These are phyloP conservation scores for Colletotrichum neosansevieriae DNA, from an alignment of 2,329 filamentous ascomycete species.

Conservation along the genomic window DNA sequence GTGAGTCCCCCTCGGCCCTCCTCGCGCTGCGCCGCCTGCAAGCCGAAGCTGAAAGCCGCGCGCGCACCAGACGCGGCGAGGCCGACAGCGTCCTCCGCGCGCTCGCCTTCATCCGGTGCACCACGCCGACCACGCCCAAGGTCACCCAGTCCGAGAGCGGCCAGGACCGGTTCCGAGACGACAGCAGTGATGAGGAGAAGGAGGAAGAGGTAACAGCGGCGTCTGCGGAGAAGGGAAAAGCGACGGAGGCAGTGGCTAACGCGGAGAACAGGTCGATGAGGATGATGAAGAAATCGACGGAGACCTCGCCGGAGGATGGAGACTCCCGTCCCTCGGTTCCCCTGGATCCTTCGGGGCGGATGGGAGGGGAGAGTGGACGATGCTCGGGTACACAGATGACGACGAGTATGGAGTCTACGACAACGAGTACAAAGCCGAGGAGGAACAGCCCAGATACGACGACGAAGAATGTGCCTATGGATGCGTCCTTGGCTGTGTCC, in stretches of 20 bases:
- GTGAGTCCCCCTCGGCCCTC: neutral
- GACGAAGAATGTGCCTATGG: too few relatives aligned
- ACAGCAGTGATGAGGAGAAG: neutral
- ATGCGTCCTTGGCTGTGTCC: neutral
- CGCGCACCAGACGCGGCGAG: neutral
- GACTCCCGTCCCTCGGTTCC: neutral
- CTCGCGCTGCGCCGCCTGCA: constrained; percentile 12
- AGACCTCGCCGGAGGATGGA: neutral
- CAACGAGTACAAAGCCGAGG: too few relatives aligned
- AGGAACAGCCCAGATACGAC: too few relatives aligned
- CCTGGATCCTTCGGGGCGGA: neutral
- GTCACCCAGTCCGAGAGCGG: constrained; percentile 4
- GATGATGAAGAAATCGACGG: neutral
- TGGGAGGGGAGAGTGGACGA: neutral
- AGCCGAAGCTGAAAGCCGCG: neutral
- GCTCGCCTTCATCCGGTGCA: neutral
- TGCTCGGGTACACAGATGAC: neutral
- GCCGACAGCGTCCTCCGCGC: neutral
- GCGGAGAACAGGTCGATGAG: neutral
- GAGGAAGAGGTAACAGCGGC: constrained; percentile 3
- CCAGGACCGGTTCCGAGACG: neutral
- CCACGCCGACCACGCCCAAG: neutral
- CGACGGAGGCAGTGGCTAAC: neutral
- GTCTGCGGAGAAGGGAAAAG: neutral
- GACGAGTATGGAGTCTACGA: neutral